Conservation (phyloP, 2,329 filamentous ascomycete species). For the Fonsecaea pedrosoi region DNA sequence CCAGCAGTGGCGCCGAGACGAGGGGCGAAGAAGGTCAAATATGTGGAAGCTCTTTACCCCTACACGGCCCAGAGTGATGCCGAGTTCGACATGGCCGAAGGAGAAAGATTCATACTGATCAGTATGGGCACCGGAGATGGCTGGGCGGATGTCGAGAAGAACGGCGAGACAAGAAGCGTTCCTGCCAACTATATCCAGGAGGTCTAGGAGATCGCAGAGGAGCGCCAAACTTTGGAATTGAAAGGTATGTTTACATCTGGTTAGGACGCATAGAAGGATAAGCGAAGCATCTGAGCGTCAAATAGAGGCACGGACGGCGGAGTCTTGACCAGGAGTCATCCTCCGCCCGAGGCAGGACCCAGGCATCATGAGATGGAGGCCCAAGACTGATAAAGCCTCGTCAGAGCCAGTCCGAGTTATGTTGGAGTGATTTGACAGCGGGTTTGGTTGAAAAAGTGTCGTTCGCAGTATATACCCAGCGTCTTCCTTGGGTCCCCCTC, state of each 20-base stretch:
- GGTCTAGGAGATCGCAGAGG: slow-evolving; percentile 48
- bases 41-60: slow-evolving; percentile 91
- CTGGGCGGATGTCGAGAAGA: slow-evolving; percentile 96
- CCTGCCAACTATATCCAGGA: slow-evolving; percentile 91
- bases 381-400: not conserved
- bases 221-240: not conserved
- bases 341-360: not conserved
- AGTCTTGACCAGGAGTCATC: not conserved
- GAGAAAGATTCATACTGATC: slow-evolving; percentile 88
- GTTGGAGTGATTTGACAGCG: not conserved
- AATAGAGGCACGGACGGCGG: not conserved
- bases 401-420: not conserved
- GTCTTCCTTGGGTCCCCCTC: not conserved
- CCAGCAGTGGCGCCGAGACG: slow-evolving; percentile 88
- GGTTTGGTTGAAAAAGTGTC: not conserved
- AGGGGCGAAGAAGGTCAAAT: slow-evolving; percentile 90
- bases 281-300: not conserved
- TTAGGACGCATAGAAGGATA: slow-evolving; percentile 2
- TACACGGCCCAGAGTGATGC: slow-evolving; percentile 84
- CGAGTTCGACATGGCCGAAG: slow-evolving; percentile 89
- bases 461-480: not conserved
- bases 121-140: slow-evolving; percentile 89
- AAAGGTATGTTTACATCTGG: not conserved
- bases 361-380: not conserved
- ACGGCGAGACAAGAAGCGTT: slow-evolving; percentile 78